These are phyloP conservation scores for Mortierella hygrophila DNA, from an alignment of 192 early-diverging fungal genomes.

Conservation along the genomic window DNA sequence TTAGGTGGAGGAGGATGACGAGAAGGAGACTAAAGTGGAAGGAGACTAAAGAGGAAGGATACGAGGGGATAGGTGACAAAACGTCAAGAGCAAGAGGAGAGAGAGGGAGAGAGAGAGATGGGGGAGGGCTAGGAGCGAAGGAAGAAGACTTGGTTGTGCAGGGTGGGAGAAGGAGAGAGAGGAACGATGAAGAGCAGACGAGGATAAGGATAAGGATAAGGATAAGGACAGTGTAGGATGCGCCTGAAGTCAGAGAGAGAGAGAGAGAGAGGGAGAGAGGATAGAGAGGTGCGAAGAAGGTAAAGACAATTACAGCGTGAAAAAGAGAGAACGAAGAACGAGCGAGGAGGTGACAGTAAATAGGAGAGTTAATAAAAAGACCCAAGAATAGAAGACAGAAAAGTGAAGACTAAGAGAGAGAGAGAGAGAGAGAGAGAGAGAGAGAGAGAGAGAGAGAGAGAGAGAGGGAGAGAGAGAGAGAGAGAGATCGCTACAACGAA, in stretches of 20 bases:
- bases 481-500: not conserved
- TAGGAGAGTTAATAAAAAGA: not conserved
- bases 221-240: not conserved
- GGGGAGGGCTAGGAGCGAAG: not conserved
- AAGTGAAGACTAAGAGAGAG: not conserved
- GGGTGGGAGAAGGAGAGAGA: not conserved
- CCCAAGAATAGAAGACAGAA: not conserved
- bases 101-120: conserved; percentile 4
- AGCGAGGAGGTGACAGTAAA: not conserved
- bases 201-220: no score
- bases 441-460: conserved; percentile 11
- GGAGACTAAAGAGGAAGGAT: not conserved
- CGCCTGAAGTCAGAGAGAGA: not conserved
- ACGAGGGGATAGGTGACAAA: not conserved
- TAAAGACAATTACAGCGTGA: no score
- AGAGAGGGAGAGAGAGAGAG: not conserved
- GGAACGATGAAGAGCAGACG: not conserved
- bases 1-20: not conserved
- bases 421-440: conserved; percentile 4
- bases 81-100: not conserved
- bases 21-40: not conserved
- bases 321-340: not conserved
- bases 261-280: not conserved
- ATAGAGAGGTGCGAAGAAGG: not conserved
- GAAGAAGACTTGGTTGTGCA: not conserved